These are phyloP conservation scores for Lecanoromycetidae sp. DNA, from an alignment of 2,329 filamentous ascomycete genomes.

Conservation along the genomic window DNA sequence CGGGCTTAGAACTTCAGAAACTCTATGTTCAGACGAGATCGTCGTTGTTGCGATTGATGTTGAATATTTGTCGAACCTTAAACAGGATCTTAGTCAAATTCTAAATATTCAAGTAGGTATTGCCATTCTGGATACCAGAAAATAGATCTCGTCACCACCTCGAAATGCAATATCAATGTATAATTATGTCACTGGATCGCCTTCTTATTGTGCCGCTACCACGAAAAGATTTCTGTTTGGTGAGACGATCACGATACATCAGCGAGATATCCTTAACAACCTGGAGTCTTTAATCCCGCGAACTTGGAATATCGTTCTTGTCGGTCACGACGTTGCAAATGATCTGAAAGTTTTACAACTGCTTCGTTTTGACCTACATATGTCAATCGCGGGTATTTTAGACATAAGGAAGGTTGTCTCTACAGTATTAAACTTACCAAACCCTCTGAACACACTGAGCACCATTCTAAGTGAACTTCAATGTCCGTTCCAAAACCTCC, in stretches of 20 bases:
- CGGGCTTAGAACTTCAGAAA: not conserved
- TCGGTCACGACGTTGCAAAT: not conserved
- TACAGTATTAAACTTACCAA: not conserved
- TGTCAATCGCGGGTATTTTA: not conserved
- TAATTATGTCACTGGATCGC: not conserved
- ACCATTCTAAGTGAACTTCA: not conserved
- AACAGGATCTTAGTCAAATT: not conserved
- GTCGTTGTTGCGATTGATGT: not conserved
- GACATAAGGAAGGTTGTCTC: not conserved
- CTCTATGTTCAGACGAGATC: not conserved
- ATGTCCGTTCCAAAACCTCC: not conserved
- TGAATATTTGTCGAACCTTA: not conserved
- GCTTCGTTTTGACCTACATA: not conserved
- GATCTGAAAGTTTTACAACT: not conserved
- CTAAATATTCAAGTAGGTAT: not conserved
- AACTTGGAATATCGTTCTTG: not conserved
- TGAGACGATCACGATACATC: not conserved
- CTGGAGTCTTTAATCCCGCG: not conserved
- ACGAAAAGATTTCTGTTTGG: not conserved
- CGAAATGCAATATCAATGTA: not conserved
- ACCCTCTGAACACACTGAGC: not conserved
- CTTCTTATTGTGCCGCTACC: not conserved
- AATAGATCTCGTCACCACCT: not conserved
- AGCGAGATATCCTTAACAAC: not conserved
- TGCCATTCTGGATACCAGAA: not conserved